Evolutionary conservation across 2,329 filamentous ascomycete species (phyloP), one percentile per base, ranked within the genome.

Genomic region (Fusarium annulatum): DNA sequence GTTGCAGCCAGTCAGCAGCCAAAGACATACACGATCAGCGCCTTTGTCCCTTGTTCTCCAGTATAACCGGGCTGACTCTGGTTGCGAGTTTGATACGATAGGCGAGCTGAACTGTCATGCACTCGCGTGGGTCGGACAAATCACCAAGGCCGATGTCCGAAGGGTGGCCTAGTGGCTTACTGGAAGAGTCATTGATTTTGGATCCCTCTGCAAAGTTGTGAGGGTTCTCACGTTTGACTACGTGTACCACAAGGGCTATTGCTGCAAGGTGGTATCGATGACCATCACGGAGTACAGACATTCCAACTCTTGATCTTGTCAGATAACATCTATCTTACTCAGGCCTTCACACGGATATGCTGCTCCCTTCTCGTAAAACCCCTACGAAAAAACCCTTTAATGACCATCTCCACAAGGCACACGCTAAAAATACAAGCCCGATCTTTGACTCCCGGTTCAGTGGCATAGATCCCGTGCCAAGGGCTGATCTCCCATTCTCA

Each of bases 101-200:
- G 66, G 52, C 67, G 66, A 69, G 64, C 28, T 39, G 36, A 34
- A 42, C 26, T 60, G 66, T 71, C 64, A 74, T 73, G 52, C 57
- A 62, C 48, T 51, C 33, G 26, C 26, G 58, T 53, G 48, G 42
- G 45, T 67, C 78, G 79, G 78, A 76, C 74, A 79, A 74, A 68
- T 36, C 19, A 48, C 15, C 60, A 72, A 78, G 53, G 33, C 79
- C 79, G 79, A 80, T 70, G 78, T 80, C 79, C 79, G 79, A 80
- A 56, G 66, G 70, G 33, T 33, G 33, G 33, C 33, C 11, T 33
- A 30, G 57, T 43, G 49, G 45, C 36, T 42, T 65, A 41, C 55
- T 69, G 51, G 21, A 59, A 59, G 71, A 33, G 67, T 74, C 71
- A 74, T 74, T 57, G 71, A 74, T 45, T 53, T 60, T 62, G 41